A percentile compares a stretch with the other conserved stretches of the same genome.
Conservation (phyloP, 1,139 yeast genomes). For the Pichia kudriavzevii region DNA sequence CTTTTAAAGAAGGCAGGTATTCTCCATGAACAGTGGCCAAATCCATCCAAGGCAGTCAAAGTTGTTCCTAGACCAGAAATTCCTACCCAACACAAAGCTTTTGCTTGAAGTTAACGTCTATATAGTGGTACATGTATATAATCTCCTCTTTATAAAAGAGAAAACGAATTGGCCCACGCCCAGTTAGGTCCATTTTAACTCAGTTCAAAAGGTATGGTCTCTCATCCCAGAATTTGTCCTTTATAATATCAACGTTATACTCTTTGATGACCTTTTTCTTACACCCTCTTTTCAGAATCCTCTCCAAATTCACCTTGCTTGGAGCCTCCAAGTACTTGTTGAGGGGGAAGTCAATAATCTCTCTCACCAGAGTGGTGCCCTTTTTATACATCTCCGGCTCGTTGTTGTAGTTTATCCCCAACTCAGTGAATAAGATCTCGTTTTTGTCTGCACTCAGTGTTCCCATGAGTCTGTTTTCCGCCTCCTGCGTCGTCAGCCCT, state of each 20-base stretch:
- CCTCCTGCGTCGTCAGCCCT: conserved; percentile 64
- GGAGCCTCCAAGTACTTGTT: conserved; percentile 11
- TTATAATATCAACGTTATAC: conserved; percentile 52
- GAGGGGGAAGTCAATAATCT: conserved; percentile 22
- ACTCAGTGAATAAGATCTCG: conserved; percentile 69
- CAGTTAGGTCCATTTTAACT: too few species aligned
- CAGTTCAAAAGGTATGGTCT: conserved; percentile 32
- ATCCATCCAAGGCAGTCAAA: conserved; percentile 27
- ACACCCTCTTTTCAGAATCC: conserved; percentile 40
- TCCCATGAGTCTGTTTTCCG: conserved; percentile 66
- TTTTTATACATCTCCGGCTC: conserved; percentile 84
- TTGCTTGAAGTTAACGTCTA: conserved; percentile 14
- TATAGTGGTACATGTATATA: not conserved
- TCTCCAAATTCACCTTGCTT: conserved; percentile 27
- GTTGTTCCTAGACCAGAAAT: conserved; percentile 18
- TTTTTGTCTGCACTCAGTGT: conserved; percentile 79
- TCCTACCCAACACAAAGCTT: conserved; percentile 19
- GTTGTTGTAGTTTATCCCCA: conserved; percentile 82
- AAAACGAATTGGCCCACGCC: not conserved
- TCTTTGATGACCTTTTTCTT: conserved; percentile 40
- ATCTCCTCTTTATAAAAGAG: not conserved
- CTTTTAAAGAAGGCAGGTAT: conserved; percentile 74
- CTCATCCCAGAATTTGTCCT: conserved; percentile 48
- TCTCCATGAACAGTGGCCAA: conserved; percentile 69
- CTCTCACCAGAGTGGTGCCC: conserved; percentile 69